Evolutionary conservation across 2,329 filamentous ascomycete species (phyloP).

Genomic region (Geosmithia flava): DNA sequence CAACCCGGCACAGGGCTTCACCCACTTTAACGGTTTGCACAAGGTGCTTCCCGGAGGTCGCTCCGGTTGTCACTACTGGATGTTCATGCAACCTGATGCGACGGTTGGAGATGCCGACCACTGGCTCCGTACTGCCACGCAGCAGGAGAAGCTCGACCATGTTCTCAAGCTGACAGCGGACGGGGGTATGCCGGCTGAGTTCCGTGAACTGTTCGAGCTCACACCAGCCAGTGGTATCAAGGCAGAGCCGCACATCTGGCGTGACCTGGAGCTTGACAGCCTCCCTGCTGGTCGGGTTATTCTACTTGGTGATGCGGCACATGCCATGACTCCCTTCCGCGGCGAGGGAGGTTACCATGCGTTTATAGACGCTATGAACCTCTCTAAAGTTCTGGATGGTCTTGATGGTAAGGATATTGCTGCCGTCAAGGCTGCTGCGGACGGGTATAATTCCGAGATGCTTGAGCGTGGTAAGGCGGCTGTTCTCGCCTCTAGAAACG

Average conservation of each 20-base stretch:
- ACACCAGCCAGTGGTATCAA: not conserved
- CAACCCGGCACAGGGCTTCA: not conserved
- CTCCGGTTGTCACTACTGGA: not conserved
- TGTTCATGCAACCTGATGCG: not conserved
- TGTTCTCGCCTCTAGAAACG: not conserved
- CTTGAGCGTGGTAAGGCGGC: not conserved
- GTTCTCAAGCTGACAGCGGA: not conserved
- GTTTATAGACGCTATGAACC: not conserved
- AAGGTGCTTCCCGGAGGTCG: not conserved
- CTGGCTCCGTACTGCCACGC: not conserved
- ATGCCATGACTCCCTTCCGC: not conserved
- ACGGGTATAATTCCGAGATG: not conserved
- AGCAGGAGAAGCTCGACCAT: not conserved
- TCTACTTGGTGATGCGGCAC: not conserved
- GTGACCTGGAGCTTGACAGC: not conserved
- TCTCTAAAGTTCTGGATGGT: not conserved
- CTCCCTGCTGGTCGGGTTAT: not conserved
- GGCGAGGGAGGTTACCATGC: slow-evolving; percentile 6
- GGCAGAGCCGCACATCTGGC: not conserved
- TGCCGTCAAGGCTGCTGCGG: not conserved
- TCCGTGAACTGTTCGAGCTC: not conserved
- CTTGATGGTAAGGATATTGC: not conserved
- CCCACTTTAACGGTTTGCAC: not conserved
- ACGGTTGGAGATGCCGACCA: not conserved
- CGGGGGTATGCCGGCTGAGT: not conserved